Conservation (phyloP, 345 rosid genomes). For the Trapa incisa region DNA sequence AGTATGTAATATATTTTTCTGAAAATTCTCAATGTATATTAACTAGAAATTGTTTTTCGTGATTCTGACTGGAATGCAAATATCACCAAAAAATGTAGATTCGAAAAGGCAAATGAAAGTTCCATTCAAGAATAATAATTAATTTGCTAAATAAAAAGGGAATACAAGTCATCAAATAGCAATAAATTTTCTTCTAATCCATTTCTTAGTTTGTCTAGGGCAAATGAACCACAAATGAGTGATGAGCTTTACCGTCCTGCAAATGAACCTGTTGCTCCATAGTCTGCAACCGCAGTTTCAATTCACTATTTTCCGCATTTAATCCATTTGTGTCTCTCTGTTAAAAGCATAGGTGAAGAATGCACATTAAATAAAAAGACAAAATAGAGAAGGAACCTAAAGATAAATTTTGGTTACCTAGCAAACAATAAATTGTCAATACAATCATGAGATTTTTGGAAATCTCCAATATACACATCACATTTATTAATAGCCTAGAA, state of each 20-base stretch:
- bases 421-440: too few species aligned
- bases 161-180: neutral
- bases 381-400: neutral
- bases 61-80: neutral
- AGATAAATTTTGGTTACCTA: neutral
- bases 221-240: neutral
- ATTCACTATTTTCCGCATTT: too few species aligned
- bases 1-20: neutral
- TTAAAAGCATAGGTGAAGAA: neutral
- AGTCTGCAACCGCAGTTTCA: too few species aligned
- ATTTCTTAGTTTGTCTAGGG: neutral
- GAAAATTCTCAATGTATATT: neutral
- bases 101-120: neutral
- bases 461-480: too few species aligned
- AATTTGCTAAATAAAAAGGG: neutral
- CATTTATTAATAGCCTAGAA: too few species aligned
- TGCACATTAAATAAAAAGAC: neutral
- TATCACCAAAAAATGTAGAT: neutral
- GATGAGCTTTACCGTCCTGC: too few species aligned
- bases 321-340: constrained; percentile 47
- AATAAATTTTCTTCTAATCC: neutral
- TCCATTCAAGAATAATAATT: neutral
- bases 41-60: neutral
- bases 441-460: too few species aligned
- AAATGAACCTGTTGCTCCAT: too few species aligned